Base-by-base conservation (phyloP, 1,284 basidiomycete genomes). In the Marasmius oreades region DNA sequence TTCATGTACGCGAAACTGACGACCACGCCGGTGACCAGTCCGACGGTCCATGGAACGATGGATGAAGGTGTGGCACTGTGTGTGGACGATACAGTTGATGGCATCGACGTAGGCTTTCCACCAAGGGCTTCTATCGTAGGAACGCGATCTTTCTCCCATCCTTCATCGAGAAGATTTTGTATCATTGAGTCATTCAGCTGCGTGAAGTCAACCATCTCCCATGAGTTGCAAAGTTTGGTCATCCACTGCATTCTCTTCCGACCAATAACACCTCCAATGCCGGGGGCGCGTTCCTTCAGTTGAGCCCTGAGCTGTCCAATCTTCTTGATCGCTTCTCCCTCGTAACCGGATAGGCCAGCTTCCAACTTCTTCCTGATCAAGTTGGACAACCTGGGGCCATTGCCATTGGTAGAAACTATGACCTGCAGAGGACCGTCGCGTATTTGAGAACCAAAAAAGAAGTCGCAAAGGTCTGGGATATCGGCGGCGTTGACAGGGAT, bases 401-500 rank as follows among this genome's bases (percentile, higher is more conserved):
- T 88, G 24, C 97, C 97, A 56, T 93, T 93, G 1, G 97, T 99
- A 8, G 93, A 96, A 44, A 99, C 88, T 90, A 98, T 90, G 63
- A 98, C 86, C 73, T 98, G 95, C 37, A 99, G 74, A 0, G 95
- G 93, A 0, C 96, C 95, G 60, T 88, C 82, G 36, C 93, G 87
- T 58, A 98, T 88, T 68, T 95, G 90, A 1, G 93, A 91, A 46
- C 97, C 97, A 74, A 99, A 99, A 77, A 97, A 99, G 69, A 99
- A 99, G 74, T 99, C 96, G 77, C 96, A 99, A 56, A 85, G 82
- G 48, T 91, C 86, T 2, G 96, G 97, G 51, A 98, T 92, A 74
- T 99, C 96, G 31, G 97, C 96, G 57, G 95, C 94, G 72, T 99
- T 99, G 60, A 97, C 89, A 3, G 94, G 93, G 52, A 98, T 90